Evolutionary conservation across 176 grass and related monocot genomes (phyloP).

Genomic region (Puccinellia tenuiflora): DNA sequence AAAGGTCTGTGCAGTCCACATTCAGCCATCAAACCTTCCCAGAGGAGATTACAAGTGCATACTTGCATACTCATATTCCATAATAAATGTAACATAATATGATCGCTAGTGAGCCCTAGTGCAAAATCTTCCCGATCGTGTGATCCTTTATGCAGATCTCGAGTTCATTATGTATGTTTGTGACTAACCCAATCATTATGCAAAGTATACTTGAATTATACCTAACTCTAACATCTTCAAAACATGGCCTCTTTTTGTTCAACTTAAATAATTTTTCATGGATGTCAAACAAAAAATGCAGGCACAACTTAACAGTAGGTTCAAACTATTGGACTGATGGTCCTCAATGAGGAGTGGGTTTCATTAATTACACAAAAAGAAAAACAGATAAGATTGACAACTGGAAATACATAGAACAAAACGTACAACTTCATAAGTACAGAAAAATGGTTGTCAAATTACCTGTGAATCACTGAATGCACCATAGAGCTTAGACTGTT

Average conservation of each 20-base stretch:
- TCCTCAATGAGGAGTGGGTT: neutral
- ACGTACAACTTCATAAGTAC: neutral
- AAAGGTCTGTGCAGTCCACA: neutral
- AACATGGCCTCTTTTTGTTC: neutral
- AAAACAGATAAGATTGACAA: neutral
- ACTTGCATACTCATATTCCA: neutral
- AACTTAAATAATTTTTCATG: neutral
- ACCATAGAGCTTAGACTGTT: constrained; percentile 55
- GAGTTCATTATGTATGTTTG: neutral
- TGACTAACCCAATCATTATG: constrained; percentile 12
- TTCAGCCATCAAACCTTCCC: neutral
- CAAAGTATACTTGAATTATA: neutral
- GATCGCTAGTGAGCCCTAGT: neutral
- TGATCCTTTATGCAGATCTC: neutral
- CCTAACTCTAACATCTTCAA: neutral
- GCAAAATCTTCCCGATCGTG: neutral
- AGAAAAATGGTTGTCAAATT: neutral
- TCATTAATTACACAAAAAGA: neutral
- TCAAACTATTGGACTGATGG: neutral
- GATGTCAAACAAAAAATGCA: neutral
- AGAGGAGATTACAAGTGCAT: neutral
- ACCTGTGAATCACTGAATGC: constrained; percentile 95
- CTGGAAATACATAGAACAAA: neutral
- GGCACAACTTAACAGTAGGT: neutral
- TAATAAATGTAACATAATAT: neutral